A percentile compares a stretch with the other conserved stretches of the same genome.
These are phyloP conservation scores for Diplodia scrobiculata DNA, from an alignment of 2,329 filamentous ascomycete genomes.

Conservation along the genomic window DNA sequence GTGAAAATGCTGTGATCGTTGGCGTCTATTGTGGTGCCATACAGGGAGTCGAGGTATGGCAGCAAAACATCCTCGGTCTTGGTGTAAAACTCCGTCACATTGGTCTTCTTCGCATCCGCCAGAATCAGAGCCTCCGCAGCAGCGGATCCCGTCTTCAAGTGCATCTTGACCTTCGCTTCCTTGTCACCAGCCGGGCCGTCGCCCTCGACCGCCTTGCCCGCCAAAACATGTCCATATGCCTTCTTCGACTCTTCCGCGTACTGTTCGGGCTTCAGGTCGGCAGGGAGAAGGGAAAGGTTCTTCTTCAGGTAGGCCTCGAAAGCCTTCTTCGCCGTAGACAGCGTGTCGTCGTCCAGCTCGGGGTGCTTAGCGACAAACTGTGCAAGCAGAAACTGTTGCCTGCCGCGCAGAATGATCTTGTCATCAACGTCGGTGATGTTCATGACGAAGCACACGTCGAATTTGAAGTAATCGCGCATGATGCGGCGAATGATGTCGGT, in stretches of 20 bases:
- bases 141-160: constrained; percentile 65
- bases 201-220: constrained; percentile 58
- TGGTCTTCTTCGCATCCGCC: constrained; percentile 34
- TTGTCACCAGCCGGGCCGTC: constrained; percentile 66
- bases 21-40: constrained; percentile 60
- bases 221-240: constrained; percentile 58
- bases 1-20: constrained; percentile 78
- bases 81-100: constrained; percentile 56
- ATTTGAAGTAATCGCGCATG: constrained; percentile 78
- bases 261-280: constrained; percentile 49
- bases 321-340: constrained; percentile 54
- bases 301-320: constrained; percentile 64
- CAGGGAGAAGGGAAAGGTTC: constrained; percentile 61
- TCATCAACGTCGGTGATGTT: constrained; percentile 71
- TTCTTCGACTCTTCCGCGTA: constrained; percentile 54
- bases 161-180: constrained; percentile 89
- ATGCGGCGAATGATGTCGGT: constrained; percentile 87
- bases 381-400: constrained; percentile 75
- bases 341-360: constrained; percentile 49
- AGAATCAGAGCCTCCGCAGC: constrained; percentile 55
- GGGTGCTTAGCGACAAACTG: constrained; percentile 64
- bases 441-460: constrained; percentile 84
- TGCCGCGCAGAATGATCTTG: constrained; percentile 65
- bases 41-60: constrained; percentile 73
- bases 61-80: constrained; percentile 69